Base-by-base conservation (phyloP, 2,329 filamentous ascomycete species). In the Hymenoscyphus fraxineus region DNA sequence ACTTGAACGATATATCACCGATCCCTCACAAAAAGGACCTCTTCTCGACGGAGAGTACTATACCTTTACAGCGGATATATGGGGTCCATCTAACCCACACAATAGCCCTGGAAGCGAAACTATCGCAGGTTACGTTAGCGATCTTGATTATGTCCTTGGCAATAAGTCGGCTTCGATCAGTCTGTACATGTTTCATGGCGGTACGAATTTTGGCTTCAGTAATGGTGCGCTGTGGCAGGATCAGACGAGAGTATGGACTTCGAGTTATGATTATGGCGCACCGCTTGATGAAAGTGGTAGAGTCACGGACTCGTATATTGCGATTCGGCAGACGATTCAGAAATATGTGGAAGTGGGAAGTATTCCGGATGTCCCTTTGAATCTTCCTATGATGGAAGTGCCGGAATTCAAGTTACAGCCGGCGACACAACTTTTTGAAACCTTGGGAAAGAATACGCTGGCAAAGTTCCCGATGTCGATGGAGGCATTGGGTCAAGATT, bases 111-210 rank as follows among this genome's bases (percentile, higher is more conserved):
- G 64, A 5, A 75, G 74, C 2, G 63, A 70, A 15, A 65, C 67
- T n/a, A 65, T 76, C 1, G 64, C 68, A 55, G 65, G 69, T 44
- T 71, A 75, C 40, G 69, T 75, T 31, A 62, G 64, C 41, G 79
- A 80, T 62, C 65, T 80, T 1, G 74, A 75, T 39, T 78, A 71
- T 70, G 75, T 79, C 40, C 70, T 81, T 13, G 69, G 70, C 1
- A 76, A 75, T 32, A 51, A 12, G 22, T 76, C 77, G 55, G 74
- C 76, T 58, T 80, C 80, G 0, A 80, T 84, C 65, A 82, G 77
- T 70, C 69, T 83, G 62, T 83, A 82, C 70, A 83, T 83, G 81
- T 80, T 83, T 65, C 81, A 83, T 66, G 82, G 82, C 3, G 81
- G 81, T 0, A 83, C 81, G 1, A 83, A 82, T 64, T 83, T 79